Evolutionary conservation across 2,329 filamentous ascomycete species (phyloP), one percentile per base, ranked within the genome.

Genomic region (Blastomyces parvus): DNA sequence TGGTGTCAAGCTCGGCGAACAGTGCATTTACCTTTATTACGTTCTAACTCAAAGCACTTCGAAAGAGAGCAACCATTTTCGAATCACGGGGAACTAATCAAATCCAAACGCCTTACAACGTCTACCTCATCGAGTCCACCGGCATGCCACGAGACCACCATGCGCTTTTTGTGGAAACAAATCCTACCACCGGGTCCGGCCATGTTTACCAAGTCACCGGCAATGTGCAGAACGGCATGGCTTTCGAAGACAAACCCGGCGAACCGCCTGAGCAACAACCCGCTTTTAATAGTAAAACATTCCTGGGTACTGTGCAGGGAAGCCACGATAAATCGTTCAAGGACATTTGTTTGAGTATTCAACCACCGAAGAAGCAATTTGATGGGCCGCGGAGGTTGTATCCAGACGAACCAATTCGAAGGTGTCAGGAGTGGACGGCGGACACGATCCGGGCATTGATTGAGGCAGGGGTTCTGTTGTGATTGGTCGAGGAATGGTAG

Each of bases 211-310:
- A 74, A 52, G 71, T 73, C 38, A 69, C 67, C 4, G 70, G 72
- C 50, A 69, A 71, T 64, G 71, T 74, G 53, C 70, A 72, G 46
- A 66, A 68, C 55, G 70, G 72, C 9, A 73, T 73, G 70, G 52
- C 19, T 11, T 71, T 69, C 59, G 67, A 72, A 25, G 52, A 67
- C 40, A 70, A 67, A 52, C 38, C 60, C 0, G 46, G 33, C 30
- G 60, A 66, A 22, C 44, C 63, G 1, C 70, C 69, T 0, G 68
- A 70, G 60, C 53, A 69, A 8, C 68, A 68, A 3, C 55, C 48
- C 6, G 63, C 59, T 6, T 72, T 67, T 52, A 22, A 55, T 30
- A n/a, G 27, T n/a, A 66, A 68, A 55, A 50, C 30, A 40, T 19
- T 44, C 8, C 64, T 73, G 22, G 70, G 70, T 30, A 69, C 55